Evolutionary conservation across 495 filamentous ascomycete genomes (phyloP).

Genomic region (Daldinia childiae): DNA sequence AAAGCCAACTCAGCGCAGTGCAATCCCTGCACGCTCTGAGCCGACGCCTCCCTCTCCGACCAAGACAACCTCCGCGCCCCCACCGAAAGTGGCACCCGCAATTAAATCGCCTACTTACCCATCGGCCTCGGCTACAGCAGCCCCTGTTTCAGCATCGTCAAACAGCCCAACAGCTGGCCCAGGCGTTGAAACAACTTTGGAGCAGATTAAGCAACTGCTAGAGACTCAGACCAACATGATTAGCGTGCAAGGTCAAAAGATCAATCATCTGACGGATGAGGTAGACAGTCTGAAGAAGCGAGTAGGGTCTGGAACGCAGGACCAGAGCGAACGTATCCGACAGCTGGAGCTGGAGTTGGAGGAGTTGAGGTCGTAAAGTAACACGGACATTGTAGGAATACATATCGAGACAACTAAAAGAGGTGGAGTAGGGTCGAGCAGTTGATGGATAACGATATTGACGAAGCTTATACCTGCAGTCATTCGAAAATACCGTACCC

Average conservation of each 20-base stretch:
- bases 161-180: conserved; percentile 34
- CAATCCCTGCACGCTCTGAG: conserved; percentile 47
- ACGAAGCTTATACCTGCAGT: conserved; percentile 41
- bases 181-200: conserved; percentile 57
- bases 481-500: conserved; percentile 28
- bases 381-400: conserved; percentile 16
- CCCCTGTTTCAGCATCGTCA: conserved; percentile 25
- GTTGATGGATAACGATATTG: conserved; percentile 43
- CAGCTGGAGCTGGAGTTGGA: conserved; percentile 76
- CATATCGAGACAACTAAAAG: conserved; percentile 26
- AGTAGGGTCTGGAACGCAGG: conserved; percentile 62
- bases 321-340: conserved; percentile 74
- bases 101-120: conserved; percentile 43
- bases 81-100: conserved; percentile 49
- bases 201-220: conserved; percentile 72
- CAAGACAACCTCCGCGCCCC: conserved; percentile 49
- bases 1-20: conserved; percentile 60
- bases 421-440: conserved; percentile 13
- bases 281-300: conserved; percentile 76
- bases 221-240: conserved; percentile 71
- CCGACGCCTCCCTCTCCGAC: conserved; percentile 46
- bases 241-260: conserved; percentile 64
- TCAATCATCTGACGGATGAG: conserved; percentile 69
- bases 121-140: conserved; percentile 33
- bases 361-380: conserved; percentile 53